Evolutionary conservation across 352 stramenopile genomes (phyloP).

Genomic region (Halophytophthora polymorphica): DNA sequence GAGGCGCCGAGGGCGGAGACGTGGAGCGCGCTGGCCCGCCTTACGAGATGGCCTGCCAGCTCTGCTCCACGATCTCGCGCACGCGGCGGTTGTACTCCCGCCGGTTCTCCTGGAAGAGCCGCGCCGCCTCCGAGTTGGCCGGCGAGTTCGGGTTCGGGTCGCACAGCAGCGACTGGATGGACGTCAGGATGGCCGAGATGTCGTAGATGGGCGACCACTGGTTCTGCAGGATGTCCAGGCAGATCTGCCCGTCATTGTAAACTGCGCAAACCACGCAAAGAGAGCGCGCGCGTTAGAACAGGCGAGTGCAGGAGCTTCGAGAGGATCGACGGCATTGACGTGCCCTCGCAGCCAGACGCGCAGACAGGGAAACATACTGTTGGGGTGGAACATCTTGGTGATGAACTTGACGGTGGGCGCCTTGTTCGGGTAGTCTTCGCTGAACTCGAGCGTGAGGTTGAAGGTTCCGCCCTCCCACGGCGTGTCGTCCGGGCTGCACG

Average conservation of each 20-base stretch:
- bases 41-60: slow-evolving; percentile 90
- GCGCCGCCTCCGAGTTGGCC: slow-evolving; percentile 97
- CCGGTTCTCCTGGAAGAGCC: slow-evolving; percentile 98
- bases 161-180: slow-evolving; percentile 98
- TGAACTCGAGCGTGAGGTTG: slow-evolving; percentile 98
- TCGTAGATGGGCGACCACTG: slow-evolving; percentile 99
- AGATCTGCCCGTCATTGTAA: slow-evolving; percentile 92
- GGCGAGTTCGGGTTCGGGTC: slow-evolving; percentile 99
- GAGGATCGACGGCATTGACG: too few relatives aligned
- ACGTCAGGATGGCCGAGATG: slow-evolving; percentile 99
- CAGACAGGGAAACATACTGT: slow-evolving; percentile 88
- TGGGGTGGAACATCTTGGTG: slow-evolving; percentile 99
- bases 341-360: too few relatives aligned
- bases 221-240: slow-evolving; percentile 99
- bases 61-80: slow-evolving; percentile 98
- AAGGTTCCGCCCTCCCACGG: slow-evolving; percentile 99
- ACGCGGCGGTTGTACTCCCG: slow-evolving; percentile 99
- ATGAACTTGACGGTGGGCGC: slow-evolving; percentile 97
- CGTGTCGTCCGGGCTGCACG: slow-evolving; percentile 95
- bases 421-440: slow-evolving; percentile 99
- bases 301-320: too few relatives aligned
- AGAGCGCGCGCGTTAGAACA: too few relatives aligned
- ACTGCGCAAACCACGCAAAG: slow-evolving; percentile 38
- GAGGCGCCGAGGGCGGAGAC: too few relatives aligned
- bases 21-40: too few relatives aligned